phyloP scores from a whole-genome alignment of 2,329 filamentous ascomycete genomes.

The Hymenoscyphus infarciens region DNA sequence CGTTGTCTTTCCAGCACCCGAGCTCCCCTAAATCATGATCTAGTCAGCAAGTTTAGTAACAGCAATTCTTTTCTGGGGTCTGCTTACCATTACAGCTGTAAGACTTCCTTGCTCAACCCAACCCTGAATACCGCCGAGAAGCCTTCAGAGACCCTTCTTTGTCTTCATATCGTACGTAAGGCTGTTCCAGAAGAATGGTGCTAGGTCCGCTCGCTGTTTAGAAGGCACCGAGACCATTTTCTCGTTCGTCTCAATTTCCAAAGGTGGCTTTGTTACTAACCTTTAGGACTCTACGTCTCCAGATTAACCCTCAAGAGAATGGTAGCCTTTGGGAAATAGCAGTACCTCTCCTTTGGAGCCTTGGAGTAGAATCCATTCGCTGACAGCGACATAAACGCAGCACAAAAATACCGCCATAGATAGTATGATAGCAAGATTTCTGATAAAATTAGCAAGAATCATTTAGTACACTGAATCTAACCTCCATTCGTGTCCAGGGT shows the following conservation, averaged over 20 bases:
- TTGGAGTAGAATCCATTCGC: constrained; percentile 51
- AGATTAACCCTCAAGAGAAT: no score
- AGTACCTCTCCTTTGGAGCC: constrained; percentile 75
- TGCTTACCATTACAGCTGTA: constrained; percentile 55
- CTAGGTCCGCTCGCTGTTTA: constrained; percentile 44
- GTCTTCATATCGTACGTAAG: constrained; percentile 72
- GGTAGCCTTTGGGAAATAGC: constrained; percentile 57
- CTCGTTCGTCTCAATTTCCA: not conserved
- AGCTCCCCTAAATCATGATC: not conserved
- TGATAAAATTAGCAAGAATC: no score
- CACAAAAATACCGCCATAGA: constrained; percentile 60
- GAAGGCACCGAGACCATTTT: not conserved
- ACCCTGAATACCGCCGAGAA: constrained; percentile 63
- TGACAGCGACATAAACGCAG: constrained; percentile 55
- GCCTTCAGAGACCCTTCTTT: constrained; percentile 54
- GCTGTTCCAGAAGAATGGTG: constrained; percentile 29
- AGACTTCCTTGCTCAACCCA: constrained; percentile 69
- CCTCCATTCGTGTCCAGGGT: constrained; percentile 34
- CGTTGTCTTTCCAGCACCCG: constrained; percentile 83
- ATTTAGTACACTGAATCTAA: no score
- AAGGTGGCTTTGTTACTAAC: not conserved
- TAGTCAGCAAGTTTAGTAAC: no score
- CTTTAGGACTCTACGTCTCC: not conserved
- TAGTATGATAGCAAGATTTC: constrained; percentile 66
- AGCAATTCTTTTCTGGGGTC: not conserved